Conservation (phyloP, 2,329 filamentous ascomycete genomes). For the Drechslerella coelobrocha region DNA sequence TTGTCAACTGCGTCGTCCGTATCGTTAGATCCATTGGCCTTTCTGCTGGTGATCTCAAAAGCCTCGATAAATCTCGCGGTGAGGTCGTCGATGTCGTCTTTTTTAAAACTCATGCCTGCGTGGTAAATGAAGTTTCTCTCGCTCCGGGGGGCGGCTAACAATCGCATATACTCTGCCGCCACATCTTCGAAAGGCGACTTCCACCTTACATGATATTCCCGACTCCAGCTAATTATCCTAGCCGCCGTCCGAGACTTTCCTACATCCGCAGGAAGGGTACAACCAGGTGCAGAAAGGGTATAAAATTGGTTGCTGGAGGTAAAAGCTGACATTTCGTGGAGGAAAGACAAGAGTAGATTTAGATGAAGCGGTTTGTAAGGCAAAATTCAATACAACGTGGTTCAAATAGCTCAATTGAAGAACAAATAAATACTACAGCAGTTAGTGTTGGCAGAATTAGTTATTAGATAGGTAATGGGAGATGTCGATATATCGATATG, state of each 20-base stretch:
- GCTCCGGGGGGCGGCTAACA: neutral
- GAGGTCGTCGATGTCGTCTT: neutral
- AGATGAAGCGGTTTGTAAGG: too few species aligned
- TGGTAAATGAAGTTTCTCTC: neutral
- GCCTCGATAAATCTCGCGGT: neutral
- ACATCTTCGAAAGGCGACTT: neutral
- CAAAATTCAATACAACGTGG: too few species aligned
- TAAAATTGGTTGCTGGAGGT: too few species aligned
- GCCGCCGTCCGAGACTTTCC: slow-evolving; percentile 9
- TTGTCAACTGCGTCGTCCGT: neutral
- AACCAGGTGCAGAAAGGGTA: too few species aligned
- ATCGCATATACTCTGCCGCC: neutral
- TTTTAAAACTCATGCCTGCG: neutral
- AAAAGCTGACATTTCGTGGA: too few species aligned
- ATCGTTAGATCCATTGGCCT: neutral
- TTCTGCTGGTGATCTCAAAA: neutral
- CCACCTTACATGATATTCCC: neutral
- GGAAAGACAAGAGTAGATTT: too few species aligned
- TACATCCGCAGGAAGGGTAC: neutral
- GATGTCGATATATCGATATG: too few species aligned
- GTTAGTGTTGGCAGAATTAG: too few species aligned
- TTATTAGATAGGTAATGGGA: too few species aligned
- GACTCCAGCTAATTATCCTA: neutral
- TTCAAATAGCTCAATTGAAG: too few species aligned
- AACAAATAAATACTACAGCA: too few species aligned